These are phyloP conservation scores for Aspergillus viridinutans DNA, from an alignment of 2,329 filamentous ascomycete species.

Conservation along the genomic window DNA sequence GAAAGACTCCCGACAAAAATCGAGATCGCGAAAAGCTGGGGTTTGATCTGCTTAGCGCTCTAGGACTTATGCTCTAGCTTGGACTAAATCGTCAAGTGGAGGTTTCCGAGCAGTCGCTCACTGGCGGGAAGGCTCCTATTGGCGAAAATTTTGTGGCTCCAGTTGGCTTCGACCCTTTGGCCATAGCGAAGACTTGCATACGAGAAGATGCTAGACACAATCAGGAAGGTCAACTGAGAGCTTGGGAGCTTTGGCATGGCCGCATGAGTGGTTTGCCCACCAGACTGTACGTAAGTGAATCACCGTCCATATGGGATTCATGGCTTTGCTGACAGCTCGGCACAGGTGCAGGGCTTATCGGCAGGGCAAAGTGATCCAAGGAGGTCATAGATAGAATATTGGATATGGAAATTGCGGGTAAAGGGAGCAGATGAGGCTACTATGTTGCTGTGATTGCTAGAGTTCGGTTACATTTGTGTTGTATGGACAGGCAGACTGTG, in stretches of 20 bases:
- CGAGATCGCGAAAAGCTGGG: neutral
- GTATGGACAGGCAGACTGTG: neutral
- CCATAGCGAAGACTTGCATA: neutral
- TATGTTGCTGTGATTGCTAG: neutral
- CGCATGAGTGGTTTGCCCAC: neutral
- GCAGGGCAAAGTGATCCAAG: neutral
- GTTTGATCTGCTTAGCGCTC: neutral
- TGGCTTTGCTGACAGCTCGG: neutral
- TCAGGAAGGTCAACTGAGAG: conserved; percentile 14
- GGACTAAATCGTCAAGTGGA: neutral
- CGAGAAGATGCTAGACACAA: conserved; percentile 9
- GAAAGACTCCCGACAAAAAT: neutral
- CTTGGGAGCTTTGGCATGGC: neutral
- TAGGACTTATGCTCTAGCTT: neutral
- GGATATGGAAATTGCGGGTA: neutral
- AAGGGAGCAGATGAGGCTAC: neutral
- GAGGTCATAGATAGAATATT: neutral
- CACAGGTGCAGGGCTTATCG: neutral
- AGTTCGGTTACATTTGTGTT: neutral
- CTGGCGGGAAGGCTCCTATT: neutral
- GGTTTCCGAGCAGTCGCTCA: neutral
- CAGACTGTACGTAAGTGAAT: neutral
- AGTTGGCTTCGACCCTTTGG: conserved; percentile 7
- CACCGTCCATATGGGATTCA: neutral
- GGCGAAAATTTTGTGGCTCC: conserved; percentile 2